phyloP scores from a whole-genome alignment of 805 yeast species.

The Wickerhamomyces chambardii region DNA sequence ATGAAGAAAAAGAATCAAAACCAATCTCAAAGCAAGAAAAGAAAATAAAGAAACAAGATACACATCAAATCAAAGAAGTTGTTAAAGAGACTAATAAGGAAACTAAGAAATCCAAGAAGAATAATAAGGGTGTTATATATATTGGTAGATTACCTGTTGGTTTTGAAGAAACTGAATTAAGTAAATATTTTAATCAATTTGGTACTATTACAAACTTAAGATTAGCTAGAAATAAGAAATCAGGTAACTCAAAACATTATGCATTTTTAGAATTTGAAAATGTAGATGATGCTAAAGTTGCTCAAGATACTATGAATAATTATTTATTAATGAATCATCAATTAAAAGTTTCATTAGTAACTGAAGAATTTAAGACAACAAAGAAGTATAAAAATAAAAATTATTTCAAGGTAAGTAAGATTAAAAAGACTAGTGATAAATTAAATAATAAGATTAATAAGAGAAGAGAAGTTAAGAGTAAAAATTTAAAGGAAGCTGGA shows the following conservation, averaged over 20 bases:
- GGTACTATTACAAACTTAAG: slow-evolving; percentile 76
- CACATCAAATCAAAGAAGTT: slow-evolving; percentile 16
- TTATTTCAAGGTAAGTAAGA: slow-evolving; percentile 19
- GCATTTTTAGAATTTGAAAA: slow-evolving; percentile 82
- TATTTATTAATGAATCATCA: slow-evolving; percentile 85
- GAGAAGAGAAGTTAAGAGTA: slow-evolving; percentile 23
- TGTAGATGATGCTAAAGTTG: slow-evolving; percentile 72
- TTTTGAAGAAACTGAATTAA: slow-evolving; percentile 71
- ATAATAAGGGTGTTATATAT: slow-evolving; percentile 63
- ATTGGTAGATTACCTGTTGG: slow-evolving; percentile 92
- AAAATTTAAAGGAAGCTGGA: slow-evolving; percentile 24
- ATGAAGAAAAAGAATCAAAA: slow-evolving; percentile 2
- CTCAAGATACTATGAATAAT: slow-evolving; percentile 94
- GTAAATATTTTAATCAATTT: slow-evolving; percentile 81
- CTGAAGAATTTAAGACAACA: slow-evolving; percentile 32
- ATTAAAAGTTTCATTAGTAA: slow-evolving; percentile 56
- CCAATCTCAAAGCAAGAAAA: too few relatives aligned
- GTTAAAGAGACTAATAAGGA: slow-evolving; percentile 10
- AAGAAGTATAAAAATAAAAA: slow-evolving; percentile 24
- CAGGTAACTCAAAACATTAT: slow-evolving; percentile 87
- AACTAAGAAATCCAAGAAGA: slow-evolving; percentile 15
- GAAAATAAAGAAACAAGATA: slow-evolving; percentile 14
- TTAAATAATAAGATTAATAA: slow-evolving; percentile 21
- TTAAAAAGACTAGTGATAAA: slow-evolving; percentile 20
- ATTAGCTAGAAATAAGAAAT: slow-evolving; percentile 79